Evolutionary conservation across 768 basidiomycete genomes (phyloP).

Genomic region (Leccinum incarnatum): DNA sequence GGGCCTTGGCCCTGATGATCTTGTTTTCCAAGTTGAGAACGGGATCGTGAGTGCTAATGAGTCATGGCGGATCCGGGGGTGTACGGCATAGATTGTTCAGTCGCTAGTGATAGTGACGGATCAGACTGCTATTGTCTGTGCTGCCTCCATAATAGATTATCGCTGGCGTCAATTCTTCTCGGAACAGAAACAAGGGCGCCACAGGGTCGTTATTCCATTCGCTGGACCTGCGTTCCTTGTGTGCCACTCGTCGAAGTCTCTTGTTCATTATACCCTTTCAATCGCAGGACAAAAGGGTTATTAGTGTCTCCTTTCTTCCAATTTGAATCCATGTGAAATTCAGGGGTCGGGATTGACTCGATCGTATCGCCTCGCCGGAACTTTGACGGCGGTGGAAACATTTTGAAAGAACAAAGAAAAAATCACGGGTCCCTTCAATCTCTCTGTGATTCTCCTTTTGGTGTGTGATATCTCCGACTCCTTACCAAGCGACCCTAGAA

Average conservation of each 20-base stretch:
- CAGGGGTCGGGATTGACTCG: background rate
- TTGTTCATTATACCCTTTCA: background rate
- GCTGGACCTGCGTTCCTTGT: background rate
- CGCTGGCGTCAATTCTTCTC: background rate
- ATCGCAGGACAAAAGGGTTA: background rate
- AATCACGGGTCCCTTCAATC: background rate
- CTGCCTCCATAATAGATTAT: background rate
- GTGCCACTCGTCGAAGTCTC: background rate
- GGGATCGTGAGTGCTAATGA: conserved; percentile 4
- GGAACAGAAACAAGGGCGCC: background rate
- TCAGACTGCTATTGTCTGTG: background rate
- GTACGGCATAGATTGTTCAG: background rate
- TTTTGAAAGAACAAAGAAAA: background rate
- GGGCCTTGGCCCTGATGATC: conserved; percentile 72
- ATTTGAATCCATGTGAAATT: background rate
- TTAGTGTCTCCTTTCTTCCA: background rate
- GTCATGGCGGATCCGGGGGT: background rate
- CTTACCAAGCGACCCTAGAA: background rate
- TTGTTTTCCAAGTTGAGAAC: conserved; percentile 38
- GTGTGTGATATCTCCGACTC: background rate
- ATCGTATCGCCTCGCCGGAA: background rate
- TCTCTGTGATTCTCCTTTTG: background rate
- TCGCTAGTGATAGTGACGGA: background rate
- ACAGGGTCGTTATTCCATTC: background rate
- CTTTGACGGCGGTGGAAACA: background rate